Evolutionary conservation across 108 stramenopile genomes (phyloP), one percentile per base, ranked within the genome.

Genomic region (Halocafeteria seosinensis): DNA sequence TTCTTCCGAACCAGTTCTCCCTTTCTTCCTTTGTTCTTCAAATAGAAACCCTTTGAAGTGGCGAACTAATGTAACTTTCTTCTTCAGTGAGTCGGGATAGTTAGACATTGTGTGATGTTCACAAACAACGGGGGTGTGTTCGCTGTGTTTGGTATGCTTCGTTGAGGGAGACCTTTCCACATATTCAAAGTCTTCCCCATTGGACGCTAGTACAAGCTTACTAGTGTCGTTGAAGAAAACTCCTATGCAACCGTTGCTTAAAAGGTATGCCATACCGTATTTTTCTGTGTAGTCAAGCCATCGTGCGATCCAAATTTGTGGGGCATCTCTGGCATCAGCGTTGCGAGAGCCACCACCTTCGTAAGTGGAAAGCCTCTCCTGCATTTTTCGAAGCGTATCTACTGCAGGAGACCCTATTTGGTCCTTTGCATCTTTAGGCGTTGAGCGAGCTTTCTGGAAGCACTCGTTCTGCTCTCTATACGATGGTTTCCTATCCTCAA

Each of bases 231-330:
- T 94, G 73, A 94, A 94, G 67, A 93, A 91, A 0, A 94, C 95
- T 37, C 94, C 94, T n/a, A 90, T 87, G 34, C 84, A 78, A 57
- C 92, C 91, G 74, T 89, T 88, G 66, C 84, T 88, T 55, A 94
- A 78, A 11, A 94, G 67, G 71, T 88, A 94, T 33, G 92, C 95
- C 26, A 97, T 75, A 30, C 95, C 95, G 65, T 97, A 97, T 66
- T 97, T 97, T 73, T 79, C 81, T 3, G 92, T 92, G 73, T 97
- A 97, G 71, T 97, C 95, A n/a, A 97, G 92, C 67, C 91, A 94
- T 17, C 87, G 74, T 6, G 82, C 76, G 8, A 97, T 90, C 90
- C 91, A 93, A 64, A 85, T 87, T 0, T 50, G 64, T 24, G 87
- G 78, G 9, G 81, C 42, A 47, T n/a, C 42, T 21, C 42, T 47